Conservation (phyloP, 306 rosid species). For the Sesbania bispinosa region DNA sequence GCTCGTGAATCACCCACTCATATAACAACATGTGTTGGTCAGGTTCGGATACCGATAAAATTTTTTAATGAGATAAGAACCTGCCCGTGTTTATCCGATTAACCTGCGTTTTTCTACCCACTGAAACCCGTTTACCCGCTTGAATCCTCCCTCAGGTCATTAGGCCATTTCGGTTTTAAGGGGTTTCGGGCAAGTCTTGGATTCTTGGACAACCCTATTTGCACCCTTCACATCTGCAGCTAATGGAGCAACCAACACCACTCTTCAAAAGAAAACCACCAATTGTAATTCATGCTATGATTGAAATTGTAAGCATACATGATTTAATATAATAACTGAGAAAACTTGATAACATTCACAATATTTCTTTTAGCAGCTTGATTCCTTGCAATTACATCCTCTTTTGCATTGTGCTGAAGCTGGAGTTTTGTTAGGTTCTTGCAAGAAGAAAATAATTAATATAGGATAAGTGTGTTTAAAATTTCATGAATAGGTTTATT, state of each 20-base stretch:
- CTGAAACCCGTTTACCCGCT: no score
- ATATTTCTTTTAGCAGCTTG: slow-evolving; percentile 80
- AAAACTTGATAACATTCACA: slow-evolving; percentile 91
- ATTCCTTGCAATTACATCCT: slow-evolving; percentile 96
- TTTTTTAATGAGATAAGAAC: no score
- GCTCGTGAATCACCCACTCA: no score
- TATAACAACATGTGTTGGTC: no score
- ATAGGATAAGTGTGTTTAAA: neutral
- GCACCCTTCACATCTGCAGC: slow-evolving; percentile 90
- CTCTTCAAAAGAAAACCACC: slow-evolving; percentile 41
- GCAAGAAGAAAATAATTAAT: slow-evolving; percentile 26
- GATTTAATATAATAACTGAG: slow-evolving; percentile 7
- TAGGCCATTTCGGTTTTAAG: no score
- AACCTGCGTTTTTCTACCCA: no score
- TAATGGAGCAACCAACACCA: no score
- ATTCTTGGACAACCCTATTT: no score
- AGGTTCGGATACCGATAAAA: no score
- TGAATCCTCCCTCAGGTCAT: no score
- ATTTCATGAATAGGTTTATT: slow-evolving; percentile 73
- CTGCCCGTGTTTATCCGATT: no score
- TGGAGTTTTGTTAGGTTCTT: slow-evolving; percentile 85
- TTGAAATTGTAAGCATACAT: slow-evolving; percentile 3
- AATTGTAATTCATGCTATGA: slow-evolving; percentile 27
- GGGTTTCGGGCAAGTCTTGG: no score
- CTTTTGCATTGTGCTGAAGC: slow-evolving; percentile 86